These are phyloP conservation scores for Fomes fomentarius DNA, from an alignment of 1,284 basidiomycete species.

Conservation along the genomic window DNA sequence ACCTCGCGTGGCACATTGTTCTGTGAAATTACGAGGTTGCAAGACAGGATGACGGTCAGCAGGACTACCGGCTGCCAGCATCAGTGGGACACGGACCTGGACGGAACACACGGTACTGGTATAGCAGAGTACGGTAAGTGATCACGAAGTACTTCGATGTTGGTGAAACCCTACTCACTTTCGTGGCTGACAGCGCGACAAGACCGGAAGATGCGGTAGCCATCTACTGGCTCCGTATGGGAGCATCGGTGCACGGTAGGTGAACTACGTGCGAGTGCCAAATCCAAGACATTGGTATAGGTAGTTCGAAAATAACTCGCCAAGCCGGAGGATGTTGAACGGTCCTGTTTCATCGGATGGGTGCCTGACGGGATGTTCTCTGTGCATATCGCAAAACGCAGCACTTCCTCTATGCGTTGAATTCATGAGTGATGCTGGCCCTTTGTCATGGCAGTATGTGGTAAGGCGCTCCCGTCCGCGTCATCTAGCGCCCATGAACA, in stretches of 20 bases:
- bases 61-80: background rate
- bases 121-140: background rate
- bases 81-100: background rate
- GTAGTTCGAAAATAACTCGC: background rate
- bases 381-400: too few relatives aligned
- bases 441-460: too few relatives aligned
- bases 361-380: too few relatives aligned
- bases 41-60: background rate
- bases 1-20: background rate
- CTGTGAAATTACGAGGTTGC: background rate
- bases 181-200: background rate
- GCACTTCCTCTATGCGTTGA: too few relatives aligned
- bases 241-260: background rate
- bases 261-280: background rate
- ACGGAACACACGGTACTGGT: background rate
- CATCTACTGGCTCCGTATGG: background rate
- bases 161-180: background rate
- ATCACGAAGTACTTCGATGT: background rate
- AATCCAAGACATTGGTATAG: background rate
- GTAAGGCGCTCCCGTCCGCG: too few relatives aligned
- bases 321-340: background rate
- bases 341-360: background rate
- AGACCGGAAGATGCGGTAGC: background rate
- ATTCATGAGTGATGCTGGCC: too few relatives aligned
- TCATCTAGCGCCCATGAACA: too few relatives aligned